Evolutionary conservation across 2,329 filamentous ascomycete species (phyloP), one percentile per base, ranked within the genome.

Genomic region (Torrubiellomyces zombiae): DNA sequence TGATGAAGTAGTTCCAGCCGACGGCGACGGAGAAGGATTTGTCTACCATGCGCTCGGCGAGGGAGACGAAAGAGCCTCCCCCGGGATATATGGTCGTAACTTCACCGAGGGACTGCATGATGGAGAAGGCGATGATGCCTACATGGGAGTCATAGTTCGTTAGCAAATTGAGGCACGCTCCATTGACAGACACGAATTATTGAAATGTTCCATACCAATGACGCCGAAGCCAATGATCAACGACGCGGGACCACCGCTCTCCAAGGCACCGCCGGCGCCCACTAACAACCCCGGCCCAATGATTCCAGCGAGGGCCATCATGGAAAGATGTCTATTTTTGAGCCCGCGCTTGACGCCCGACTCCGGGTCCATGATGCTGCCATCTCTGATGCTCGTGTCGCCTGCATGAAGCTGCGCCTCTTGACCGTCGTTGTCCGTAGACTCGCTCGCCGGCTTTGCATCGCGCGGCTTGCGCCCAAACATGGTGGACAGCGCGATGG

Each of bases 91-190:
- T 50, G 6, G 76, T 81, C 3, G 76, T 77, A 38, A 82, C 54
- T 44, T 83, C 77, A 12, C 77, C 77, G 6, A 83, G 52, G 4
- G 68, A 75, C 54, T 81, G 76, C 67, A 78, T 80, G 34, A 75
- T 64, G 35, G 57, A 61, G 32, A 59, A 63, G 2, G 75, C 75
- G 30, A 82, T 67, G 32, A 80, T 61, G 25, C 50, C 50, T 53
- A n/a, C n/a, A 14, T 1, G 3, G 15, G 12, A 16, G 12, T 11
- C 3, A 19, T 9, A 9, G 4, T 21, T 16, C 15, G 26, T 48
- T 22, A 45, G 37, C 16, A 13, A 20, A 22, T n/a, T n/a, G n/a
- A n/a, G n/a, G n/a, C n/a, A n/a, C n/a, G n/a, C n/a, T n/a, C n/a
- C n/a, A n/a, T n/a, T n/a, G n/a, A 14, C 7, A 6, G 11, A 13